Percentiles rank a stretch among this genome's conserved stretches.
Evolutionary conservation across 352 stramenopile genomes (phyloP).

Genomic region (Phytophthora pinifolia): DNA sequence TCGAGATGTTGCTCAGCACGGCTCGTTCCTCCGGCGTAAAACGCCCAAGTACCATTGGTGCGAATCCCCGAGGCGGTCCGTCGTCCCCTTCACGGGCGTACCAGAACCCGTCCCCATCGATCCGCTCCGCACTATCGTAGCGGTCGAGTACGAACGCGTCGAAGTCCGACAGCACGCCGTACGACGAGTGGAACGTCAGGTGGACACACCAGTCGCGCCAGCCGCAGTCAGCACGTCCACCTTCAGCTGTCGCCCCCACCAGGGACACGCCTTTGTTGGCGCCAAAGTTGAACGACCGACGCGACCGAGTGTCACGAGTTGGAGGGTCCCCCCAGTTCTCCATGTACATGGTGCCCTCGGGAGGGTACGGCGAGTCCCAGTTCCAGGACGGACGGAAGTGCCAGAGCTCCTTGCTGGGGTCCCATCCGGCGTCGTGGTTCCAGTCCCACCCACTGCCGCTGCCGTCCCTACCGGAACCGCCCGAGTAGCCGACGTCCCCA

Average conservation of each 20-base stretch:
- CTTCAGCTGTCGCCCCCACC: constrained; percentile 9
- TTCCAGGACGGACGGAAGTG: constrained; percentile 23
- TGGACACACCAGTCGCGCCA: constrained; percentile 26
- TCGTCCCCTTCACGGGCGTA: constrained; percentile 2
- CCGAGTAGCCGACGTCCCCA: constrained; percentile 2
- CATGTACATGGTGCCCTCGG: constrained; percentile 22
- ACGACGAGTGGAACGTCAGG: constrained; percentile 46
- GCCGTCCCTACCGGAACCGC: constrained; percentile 2
- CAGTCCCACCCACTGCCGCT: constrained; percentile 23
- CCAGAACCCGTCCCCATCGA: constrained; percentile 12
- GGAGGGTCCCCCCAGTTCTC: constrained; percentile 20
- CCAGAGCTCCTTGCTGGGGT: constrained; percentile 17
- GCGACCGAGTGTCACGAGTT: constrained; percentile 12
- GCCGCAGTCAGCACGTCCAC: constrained; percentile 10
- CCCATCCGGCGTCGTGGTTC: constrained; percentile 11
- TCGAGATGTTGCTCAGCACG: constrained; percentile 19
- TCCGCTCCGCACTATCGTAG: constrained; percentile 20
- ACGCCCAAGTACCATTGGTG: constrained; percentile 37
- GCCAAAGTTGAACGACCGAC: constrained; percentile 18
- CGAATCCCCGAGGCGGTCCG: constrained; percentile 6
- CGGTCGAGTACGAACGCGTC: constrained; percentile 55
- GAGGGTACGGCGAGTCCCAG: constrained; percentile 27
- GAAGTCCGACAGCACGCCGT: constrained; percentile 47
- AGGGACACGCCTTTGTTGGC: constrained; percentile 13
- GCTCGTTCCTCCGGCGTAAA: constrained; percentile 22